Evolutionary conservation across 129 eudicot species (phyloP), one percentile per base, ranked within the genome.

Genomic region (Saposhnikovia divaricata): DNA sequence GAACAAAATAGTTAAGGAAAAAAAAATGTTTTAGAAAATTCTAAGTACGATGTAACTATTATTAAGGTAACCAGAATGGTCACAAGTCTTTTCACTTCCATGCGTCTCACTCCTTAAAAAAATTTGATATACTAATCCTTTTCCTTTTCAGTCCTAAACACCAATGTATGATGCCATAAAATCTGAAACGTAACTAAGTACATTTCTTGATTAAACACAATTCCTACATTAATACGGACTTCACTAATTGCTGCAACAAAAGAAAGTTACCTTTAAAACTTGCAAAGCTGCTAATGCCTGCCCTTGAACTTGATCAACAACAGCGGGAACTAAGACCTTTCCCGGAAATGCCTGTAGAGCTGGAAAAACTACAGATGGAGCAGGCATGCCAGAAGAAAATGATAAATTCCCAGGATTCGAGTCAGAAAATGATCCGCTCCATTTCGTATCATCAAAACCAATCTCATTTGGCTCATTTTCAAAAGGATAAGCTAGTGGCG

Each of bases 281-380:
- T 95, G 98, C 86, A 95, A 88, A 39, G 98, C 97, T 61, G 94
- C 90, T 73, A 95, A 78, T 44, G 98, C 97, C 81, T 95, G 97
- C 73, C 93, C 90, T 75, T 95, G 98, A 82, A 88, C 89, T 87
- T 89, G 93, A 89, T 92, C 98, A 74, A 90, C 87, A 77, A 81
- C 87, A 66, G 96, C 98, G 84, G 98, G 96, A 80, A 95, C 92
- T 85, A 95, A 82, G 78, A 95, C 94, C 84, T 90, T 95, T 44
- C 98, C 97, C 38, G 92, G 90, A 76, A 74, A 84, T 31, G 78
- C 74, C 88, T 87, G 93, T 71, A 92, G 84, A 86, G 94, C 84
- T 81, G 98, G 92, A 72, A 93, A 93, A 78, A 90, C 87, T 80
- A 82, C 82, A 85, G 96, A 86, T 75, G 98, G 98, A 82, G 98